Base-by-base conservation (phyloP, 208 protist species). In the Trypanosoma congolense region DNA sequence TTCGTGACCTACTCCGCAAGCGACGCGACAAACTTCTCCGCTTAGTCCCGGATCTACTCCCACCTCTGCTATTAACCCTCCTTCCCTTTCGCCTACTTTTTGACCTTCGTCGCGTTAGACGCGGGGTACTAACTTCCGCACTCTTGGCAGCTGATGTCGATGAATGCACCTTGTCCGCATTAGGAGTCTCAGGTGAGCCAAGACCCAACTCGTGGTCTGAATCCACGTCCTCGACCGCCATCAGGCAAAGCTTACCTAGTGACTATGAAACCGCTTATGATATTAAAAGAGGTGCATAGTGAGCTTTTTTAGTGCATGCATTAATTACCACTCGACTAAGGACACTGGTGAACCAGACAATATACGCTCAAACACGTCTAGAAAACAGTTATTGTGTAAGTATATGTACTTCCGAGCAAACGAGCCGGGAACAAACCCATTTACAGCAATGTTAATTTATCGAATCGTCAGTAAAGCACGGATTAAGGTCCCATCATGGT, bases 11-110 rank as follows among this genome's bases (percentile, higher is more conserved):
- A 38, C 33, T 6, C 6, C 9, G 12, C 33, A 12, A 38, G 12
- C 33, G 33, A 38, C 33, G 33, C 6, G 33, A 38, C 33, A 12
- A 38, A 12, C 33, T 6, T 6, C 33, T 6, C 12, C 33, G 33
- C 42, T 19, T 46, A n/a, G 10, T n/a, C 42, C n/a, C n/a, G 5
- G 42, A 46, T 24, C n/a, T 46, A 38, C 33, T 38, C 12, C 33
- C 12, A 6, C 33, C n/a, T 38, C 43, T 19, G 1, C 31, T 40
- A 50, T 28, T 60, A 4, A n/a, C n/a, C n/a, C 36, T 28, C 25
- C 6, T 28, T 26, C 16, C 36, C 47, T 29, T 46, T 38, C 26
- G 47, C 36, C 16, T 38, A 52, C 19, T 51, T 58, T 38, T 58
- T 10, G 21, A 24, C 28, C 30, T 48, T 29, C 54, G 8, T 19